Evolutionary conservation across 1,284 basidiomycete genomes (phyloP), one percentile per base, ranked within the genome.

Genomic region (Malassezia slooffiae): DNA sequence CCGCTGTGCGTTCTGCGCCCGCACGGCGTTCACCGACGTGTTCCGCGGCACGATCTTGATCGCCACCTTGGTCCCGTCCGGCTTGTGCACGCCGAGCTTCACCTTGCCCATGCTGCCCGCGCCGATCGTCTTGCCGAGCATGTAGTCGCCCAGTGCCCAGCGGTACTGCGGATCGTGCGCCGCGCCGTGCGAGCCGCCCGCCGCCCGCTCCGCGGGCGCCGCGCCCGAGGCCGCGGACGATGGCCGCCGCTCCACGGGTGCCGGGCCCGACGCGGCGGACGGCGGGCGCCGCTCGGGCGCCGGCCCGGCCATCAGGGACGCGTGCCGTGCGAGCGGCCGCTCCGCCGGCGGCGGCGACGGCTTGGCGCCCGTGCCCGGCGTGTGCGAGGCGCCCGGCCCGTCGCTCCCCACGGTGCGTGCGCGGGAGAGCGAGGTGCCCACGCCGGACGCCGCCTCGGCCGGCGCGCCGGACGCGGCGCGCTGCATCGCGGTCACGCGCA

Each of bases 61-160:
- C 9, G 93, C 93, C 54, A 91, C 91, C 79, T 91, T 93, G 73
- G 95, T 88, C 31, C 85, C 85, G 1, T 86, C 85, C 57, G 81
- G 69, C 57, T 84, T 85, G 70, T 91, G 87, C 30, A 84, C 82
- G 6, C 87, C 91, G 15, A 96, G 79, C 75, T 96, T 97, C 64
- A 97, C 93, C 70, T 96, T 96, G 57, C 91, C 93, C 90, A 97
- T 97, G 70, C 86, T 90, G 28, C 93, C 91, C 29, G 89, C 89
- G 37, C 93, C 91, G 26, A 97, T 77, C 3, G 91, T 96, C 77
- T 96, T 96, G 62, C 86, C 86, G 53, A 97, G 78, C 50, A 85
- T 85, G 74, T 95, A 97, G 70, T 96, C 88, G 30, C 91, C 90
- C 11, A 97, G 68, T 33, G 57, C 59, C 49, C 62, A 43, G 4